These are phyloP conservation scores for Globisporangium spiculum DNA, from an alignment of 352 stramenopile species.

Conservation along the genomic window DNA sequence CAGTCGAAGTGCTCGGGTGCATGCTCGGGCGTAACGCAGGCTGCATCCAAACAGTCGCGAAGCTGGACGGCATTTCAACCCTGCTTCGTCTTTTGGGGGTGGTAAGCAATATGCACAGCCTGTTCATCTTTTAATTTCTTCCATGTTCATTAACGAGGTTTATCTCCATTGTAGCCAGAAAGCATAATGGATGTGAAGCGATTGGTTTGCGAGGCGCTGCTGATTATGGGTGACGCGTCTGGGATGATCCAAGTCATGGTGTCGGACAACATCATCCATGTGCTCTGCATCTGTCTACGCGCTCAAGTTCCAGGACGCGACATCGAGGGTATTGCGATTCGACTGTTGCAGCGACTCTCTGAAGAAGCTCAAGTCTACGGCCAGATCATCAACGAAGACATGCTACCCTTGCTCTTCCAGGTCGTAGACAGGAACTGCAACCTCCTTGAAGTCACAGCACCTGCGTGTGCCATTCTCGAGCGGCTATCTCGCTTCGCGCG, in stretches of 20 bases:
- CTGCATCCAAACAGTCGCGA: conserved; percentile 30
- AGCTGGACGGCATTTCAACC: conserved; percentile 28
- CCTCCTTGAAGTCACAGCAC: conserved; percentile 39
- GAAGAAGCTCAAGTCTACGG: conserved; percentile 43
- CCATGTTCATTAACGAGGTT: background rate
- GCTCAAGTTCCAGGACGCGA: conserved; percentile 19
- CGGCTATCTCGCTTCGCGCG: conserved; percentile 58
- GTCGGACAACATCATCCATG: conserved; percentile 35
- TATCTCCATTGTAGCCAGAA: conserved; percentile 13
- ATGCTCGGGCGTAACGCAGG: conserved; percentile 30
- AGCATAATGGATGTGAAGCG: conserved; percentile 40
- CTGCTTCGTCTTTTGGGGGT: conserved; percentile 33
- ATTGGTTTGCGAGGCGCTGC: conserved; percentile 34
- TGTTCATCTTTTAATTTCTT: background rate
- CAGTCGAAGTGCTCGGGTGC: conserved; percentile 34
- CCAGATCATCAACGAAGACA: conserved; percentile 54
- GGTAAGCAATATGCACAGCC: conserved; percentile 13
- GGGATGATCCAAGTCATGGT: conserved; percentile 46
- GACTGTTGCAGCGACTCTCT: conserved; percentile 35
- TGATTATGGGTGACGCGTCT: conserved; percentile 30
- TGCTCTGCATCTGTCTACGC: conserved; percentile 35
- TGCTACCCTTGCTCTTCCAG: conserved; percentile 48
- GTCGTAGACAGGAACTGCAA: conserved; percentile 57
- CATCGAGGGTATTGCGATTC: conserved; percentile 31
- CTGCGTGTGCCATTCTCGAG: conserved; percentile 68